Base-by-base conservation (phyloP, 306 rosid species). In the Dalbergia cochinchinensis region DNA sequence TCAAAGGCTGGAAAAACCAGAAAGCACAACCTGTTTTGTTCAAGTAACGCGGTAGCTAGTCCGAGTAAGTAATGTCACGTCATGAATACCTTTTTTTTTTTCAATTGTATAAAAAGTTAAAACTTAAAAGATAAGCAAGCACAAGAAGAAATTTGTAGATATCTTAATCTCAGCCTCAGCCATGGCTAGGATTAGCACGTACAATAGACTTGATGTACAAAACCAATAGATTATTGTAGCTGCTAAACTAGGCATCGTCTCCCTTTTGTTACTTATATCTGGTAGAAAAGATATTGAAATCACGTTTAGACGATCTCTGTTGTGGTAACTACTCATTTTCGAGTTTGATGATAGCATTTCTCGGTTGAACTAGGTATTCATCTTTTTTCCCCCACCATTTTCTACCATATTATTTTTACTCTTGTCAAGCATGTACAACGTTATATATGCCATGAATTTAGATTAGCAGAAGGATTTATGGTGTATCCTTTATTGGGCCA, bases 1-100 rank as follows among this genome's bases (percentile, higher is more conserved):
- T 78, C 11, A 57, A 68, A 68, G 62, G 60, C 69, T 57, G 68
- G 47, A 78, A 78, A 68, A 68, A 45, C 61, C 47, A 45, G 75
- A 58, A 78, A 9, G 69, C 50, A 44, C 42, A 31, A 31, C 69
- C 37, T 68, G 45, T 57, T 67, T 57, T 67, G 53, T 58, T 69
- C 64, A 69, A 55, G 41, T 69, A 78, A 55, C 31, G 60, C 26
- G 68, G 65, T 47, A 34, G 35, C 31, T 14, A 65, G 16, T 26
- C 20, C 42, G 60, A 57, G 60, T 67, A 6, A 67, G 67, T 26
- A 55, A 11, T 78, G 60, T 55, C 68, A 57, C 18, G 81, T 54
- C 81, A 77, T 26, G 44, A 20, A 13, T 20, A 12, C 14, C 37
- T 65, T 37, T 64, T 16, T 64, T n/a, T 39, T 35, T n/a, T 8